These are phyloP conservation scores for Kuraishia borneana DNA, from an alignment of 805 yeast genomes.

Conservation along the genomic window DNA sequence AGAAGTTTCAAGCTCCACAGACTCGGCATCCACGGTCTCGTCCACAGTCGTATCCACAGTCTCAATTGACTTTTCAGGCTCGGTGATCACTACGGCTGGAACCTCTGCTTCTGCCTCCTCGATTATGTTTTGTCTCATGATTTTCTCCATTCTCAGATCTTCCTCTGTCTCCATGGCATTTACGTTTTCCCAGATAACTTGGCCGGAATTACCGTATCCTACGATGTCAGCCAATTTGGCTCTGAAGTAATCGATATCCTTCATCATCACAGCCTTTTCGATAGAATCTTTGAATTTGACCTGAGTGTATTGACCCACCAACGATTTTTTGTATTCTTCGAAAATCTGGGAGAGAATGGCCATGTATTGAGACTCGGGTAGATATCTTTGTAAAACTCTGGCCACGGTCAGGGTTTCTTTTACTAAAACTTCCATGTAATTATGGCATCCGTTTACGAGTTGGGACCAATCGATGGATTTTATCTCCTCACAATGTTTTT, in stretches of 20 bases:
- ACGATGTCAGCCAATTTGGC: constrained; percentile 47
- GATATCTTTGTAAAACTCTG: constrained; percentile 44
- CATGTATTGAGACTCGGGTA: constrained; percentile 38
- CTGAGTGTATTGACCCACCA: constrained; percentile 41
- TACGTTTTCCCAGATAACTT: constrained; percentile 49
- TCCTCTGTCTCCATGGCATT: constrained; percentile 39
- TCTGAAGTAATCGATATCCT: constrained; percentile 53
- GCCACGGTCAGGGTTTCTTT: constrained; percentile 58
- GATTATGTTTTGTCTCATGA: constrained; percentile 28
- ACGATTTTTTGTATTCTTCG: constrained; percentile 43
- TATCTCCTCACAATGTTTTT: constrained; percentile 36
- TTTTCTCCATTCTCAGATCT: constrained; percentile 33
- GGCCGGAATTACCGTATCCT: constrained; percentile 54
- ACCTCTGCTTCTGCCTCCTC: constrained; percentile 1
- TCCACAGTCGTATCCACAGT: constrained; percentile 1
- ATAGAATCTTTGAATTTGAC: constrained; percentile 35
- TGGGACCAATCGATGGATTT: constrained; percentile 38
- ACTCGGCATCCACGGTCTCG: constrained; percentile 3
- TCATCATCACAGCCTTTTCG: constrained; percentile 42
- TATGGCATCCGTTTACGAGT: constrained; percentile 34
- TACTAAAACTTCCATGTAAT: constrained; percentile 54
- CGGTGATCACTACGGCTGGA: neutral
- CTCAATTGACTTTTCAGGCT: constrained; percentile 1
- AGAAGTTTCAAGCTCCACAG: constrained; percentile 7
- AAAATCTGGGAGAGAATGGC: constrained; percentile 36